Evolutionary conservation across 371 early-diverging fungal genomes (phyloP).

Genomic region (Zychaea mexicana): DNA sequence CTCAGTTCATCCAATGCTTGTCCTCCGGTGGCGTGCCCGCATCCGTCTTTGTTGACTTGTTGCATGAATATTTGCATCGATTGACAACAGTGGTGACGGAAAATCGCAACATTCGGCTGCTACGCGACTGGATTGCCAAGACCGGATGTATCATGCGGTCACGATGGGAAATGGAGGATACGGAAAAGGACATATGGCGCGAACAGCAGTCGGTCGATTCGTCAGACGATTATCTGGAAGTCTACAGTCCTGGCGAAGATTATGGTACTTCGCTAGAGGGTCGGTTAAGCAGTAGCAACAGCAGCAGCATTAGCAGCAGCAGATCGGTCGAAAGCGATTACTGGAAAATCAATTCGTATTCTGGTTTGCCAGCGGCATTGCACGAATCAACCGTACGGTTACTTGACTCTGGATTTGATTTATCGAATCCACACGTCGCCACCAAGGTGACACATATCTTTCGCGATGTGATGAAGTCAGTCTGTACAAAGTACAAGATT

Average conservation of each 20-base stretch:
- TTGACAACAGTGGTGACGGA: conserved; percentile 29
- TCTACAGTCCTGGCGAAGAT: background rate
- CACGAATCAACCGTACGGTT: conserved; percentile 41
- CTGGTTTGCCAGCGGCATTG: conserved; percentile 34
- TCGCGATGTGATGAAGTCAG: conserved; percentile 30
- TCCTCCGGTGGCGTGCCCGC: conserved; percentile 42
- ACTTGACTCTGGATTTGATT: conserved; percentile 49
- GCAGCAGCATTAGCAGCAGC: too few species aligned
- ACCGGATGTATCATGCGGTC: conserved; percentile 30
- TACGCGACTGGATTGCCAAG: conserved; percentile 41
- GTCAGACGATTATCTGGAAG: conserved; percentile 28
- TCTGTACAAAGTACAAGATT: conserved; percentile 42
- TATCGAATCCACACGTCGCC: conserved; percentile 42
- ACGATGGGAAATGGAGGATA: conserved; percentile 37
- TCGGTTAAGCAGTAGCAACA: too few species aligned
- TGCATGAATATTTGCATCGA: conserved; percentile 39
- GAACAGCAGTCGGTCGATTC: conserved; percentile 9
- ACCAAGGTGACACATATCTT: conserved; percentile 37
- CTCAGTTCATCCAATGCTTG: conserved; percentile 51
- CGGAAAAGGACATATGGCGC: conserved; percentile 31
- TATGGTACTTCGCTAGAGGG: background rate
- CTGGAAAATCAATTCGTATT: conserved; percentile 27
- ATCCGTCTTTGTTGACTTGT: conserved; percentile 36
- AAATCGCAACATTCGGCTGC: conserved; percentile 28
- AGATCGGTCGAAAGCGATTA: background rate